Evolutionary conservation across 257 asterid species (phyloP), one percentile per base, ranked within the genome.

Genomic region (Penstemon davidsonii): DNA sequence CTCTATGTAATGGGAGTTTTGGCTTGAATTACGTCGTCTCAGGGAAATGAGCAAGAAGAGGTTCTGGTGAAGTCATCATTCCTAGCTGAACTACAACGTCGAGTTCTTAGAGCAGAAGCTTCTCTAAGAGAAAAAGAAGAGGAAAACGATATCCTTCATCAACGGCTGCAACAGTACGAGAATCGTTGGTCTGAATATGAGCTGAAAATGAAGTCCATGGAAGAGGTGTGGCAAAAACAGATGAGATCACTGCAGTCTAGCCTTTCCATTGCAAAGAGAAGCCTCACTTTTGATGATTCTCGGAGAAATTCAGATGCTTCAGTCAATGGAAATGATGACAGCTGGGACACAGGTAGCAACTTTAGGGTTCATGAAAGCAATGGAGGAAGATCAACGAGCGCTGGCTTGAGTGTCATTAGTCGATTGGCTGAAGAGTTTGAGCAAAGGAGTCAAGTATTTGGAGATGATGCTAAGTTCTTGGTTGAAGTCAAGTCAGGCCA

Each of bases 161-260:
- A 94, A 58, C 84, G 97, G 63, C 81, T 94, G 7, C 96, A 88
- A 45, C 96, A 88, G 74, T 94, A 87, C 38, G 97, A 94, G 79
- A 88, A 82, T 40, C 91, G 99, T 33, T 94, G 99, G 99, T 91
- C 96, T 2, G 97, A 91, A 76, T 91, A 94, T 36, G 99, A 94
- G 83, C 77, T 78, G 61, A 94, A 91, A 79, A 94, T 94, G 99
- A 91, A 83, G 76, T 91, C 99, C 43, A 94, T 91, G 99, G 99
- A 94, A 84, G 96, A 94, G 75, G 89, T 88, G 49, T 94, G 99
- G 99, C 99, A 94, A 63, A 94, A 91, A 51, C 99, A 94, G 74
- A 94, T 94, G 99, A 78, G 96, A 72, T 91, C 99, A 0, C 83
- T 94, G 13, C 99, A 94, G 81, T 94, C 99, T 11, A 94, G 96